Evolutionary conservation across 2,329 filamentous ascomycete species (phyloP).

Genomic region (Pseudocercospora macadamiae): DNA sequence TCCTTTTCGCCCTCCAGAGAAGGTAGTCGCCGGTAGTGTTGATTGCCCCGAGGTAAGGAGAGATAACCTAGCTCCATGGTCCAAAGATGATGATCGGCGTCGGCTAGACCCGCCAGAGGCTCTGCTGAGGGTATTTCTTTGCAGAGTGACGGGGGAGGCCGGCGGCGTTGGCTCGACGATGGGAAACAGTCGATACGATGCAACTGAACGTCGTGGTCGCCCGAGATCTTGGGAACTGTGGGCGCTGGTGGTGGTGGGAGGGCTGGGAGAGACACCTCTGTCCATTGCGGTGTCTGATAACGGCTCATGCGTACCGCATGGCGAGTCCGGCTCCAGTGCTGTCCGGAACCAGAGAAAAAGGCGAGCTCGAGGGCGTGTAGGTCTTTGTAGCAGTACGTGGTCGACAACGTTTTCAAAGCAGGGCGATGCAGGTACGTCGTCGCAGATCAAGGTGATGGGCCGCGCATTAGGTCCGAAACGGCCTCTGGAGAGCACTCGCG

Average conservation of each 20-base stretch:
- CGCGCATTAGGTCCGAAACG: conserved; percentile 20
- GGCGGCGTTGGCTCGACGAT: conserved; percentile 33
- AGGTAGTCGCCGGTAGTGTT: conserved; percentile 9
- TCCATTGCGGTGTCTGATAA: conserved; percentile 16
- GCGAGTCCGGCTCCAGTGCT: background rate
- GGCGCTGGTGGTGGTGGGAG: conserved; percentile 15
- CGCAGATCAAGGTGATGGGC: conserved; percentile 7
- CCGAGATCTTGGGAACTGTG: conserved; percentile 17
- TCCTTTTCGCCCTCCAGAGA: conserved; percentile 13
- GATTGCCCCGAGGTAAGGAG: background rate
- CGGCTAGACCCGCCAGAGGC: conserved; percentile 19
- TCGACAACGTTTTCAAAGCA: background rate
- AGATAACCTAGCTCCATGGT: conserved; percentile 15
- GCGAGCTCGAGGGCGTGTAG: conserved; percentile 4
- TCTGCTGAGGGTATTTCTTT: conserved; percentile 21
- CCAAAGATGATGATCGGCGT: conserved; percentile 31
- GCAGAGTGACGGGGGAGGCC: conserved; percentile 27
- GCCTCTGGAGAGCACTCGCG: background rate
- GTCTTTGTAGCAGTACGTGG: conserved; percentile 1
- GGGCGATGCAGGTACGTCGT: background rate
- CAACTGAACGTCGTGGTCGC: conserved; percentile 16
- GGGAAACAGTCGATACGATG: conserved; percentile 35
- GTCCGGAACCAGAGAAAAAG: conserved; percentile 3
- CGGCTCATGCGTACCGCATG: conserved; percentile 8
- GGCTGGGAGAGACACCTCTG: conserved; percentile 17